Evolutionary conservation across 805 yeast species (phyloP), one percentile per base, ranked within the genome.

Genomic region (Candida chilensis): DNA sequence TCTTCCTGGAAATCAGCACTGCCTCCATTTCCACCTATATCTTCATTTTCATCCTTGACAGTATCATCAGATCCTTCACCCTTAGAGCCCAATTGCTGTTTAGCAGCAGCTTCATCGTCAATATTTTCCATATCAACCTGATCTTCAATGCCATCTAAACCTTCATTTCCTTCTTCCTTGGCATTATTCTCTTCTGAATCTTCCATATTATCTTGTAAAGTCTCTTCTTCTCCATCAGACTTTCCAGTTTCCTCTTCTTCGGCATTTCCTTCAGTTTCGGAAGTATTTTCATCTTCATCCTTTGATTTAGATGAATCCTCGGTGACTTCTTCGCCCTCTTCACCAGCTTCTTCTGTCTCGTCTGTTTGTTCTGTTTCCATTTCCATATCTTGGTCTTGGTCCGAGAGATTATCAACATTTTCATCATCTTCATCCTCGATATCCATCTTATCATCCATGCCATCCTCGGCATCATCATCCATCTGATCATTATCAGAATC

Each of bases 401-500:
- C 48, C 28, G 52, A 57, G 6, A 42, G 33, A 20, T 52, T 52
- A 21, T 50, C 52, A 5, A 44, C 30, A 16, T 45, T 52, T 31
- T 48, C 56, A 24, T 42, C 30, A 12, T 45, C 44, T 9, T 49
- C 60, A 3, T 47, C 55, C 10, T 50, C 60, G 8, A 31, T 37
- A 13, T 42, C 47, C 38, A 37, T 41, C 9, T 33, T 40, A 10
- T 51, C 62, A 16, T 50, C 57, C 3, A 36, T 31, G 6, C 38
- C 41, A 12, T 52, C 57, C 6, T 59, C 67, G 5, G 60, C 69
- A 2, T 59, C 67, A n/a, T 63, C 67, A 5, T 54, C 67, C 2
- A 57, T 70, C 2, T 62, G 73, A 8, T 77, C 88, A 4, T 68
- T 78, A 16, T 73, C 94, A n/a, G 78, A 77, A 46, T 90, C 97